Conservation (phyloP, 1,139 yeast species). For the Saccharomycopsis hybrid region DNA sequence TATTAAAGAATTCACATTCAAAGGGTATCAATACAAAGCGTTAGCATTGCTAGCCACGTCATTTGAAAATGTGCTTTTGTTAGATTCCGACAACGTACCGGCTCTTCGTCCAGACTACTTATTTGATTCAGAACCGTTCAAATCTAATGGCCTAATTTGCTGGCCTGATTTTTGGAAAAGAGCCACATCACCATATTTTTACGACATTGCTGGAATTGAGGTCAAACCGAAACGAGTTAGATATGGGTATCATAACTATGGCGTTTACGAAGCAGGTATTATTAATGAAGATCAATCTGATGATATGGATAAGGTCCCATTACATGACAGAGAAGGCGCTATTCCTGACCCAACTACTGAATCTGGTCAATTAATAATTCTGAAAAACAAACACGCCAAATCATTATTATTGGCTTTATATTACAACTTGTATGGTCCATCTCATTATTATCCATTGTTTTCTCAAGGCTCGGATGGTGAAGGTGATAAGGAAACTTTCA, state of each 20-base stretch:
- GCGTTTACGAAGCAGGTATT: conserved; percentile 27
- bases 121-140: conserved; percentile 50
- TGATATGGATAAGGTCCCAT: conserved; percentile 39
- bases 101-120: conserved; percentile 48
- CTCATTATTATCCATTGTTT: conserved; percentile 72
- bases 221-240: conserved; percentile 39
- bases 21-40: conserved; percentile 77
- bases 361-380: conserved; percentile 72
- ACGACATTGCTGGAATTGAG: conserved; percentile 45
- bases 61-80: conserved; percentile 66
- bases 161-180: conserved; percentile 72
- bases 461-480: conserved; percentile 85
- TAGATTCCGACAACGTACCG: conserved; percentile 76
- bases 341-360: conserved; percentile 80
- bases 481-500: conserved; percentile 86
- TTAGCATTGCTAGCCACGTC: conserved; percentile 71
- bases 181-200: conserved; percentile 50
- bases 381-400: conserved; percentile 57
- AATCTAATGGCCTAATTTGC: conserved; percentile 51
- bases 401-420: conserved; percentile 64
- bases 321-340: conserved; percentile 63
- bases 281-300: conserved; percentile 30
- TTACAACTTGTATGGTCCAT: conserved; percentile 76
- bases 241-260: conserved; percentile 29
- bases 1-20: conserved; percentile 41